phyloP scores from a whole-genome alignment of 371 early-diverging fungal species.

The Mortierella sp. region DNA sequence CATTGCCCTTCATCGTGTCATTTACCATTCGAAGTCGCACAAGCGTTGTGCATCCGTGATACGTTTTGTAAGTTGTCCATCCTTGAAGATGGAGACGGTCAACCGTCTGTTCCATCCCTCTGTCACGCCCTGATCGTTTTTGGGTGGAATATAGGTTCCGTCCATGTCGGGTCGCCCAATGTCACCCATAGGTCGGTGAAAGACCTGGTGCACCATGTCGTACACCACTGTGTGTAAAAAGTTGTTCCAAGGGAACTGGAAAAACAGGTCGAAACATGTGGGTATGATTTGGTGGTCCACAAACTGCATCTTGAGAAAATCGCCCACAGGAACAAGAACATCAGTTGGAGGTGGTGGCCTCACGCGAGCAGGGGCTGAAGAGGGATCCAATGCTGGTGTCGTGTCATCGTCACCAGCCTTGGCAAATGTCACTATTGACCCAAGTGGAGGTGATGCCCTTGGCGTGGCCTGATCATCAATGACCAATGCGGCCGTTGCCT shows the following conservation, averaged over 20 bases:
- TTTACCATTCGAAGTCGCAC: conserved; percentile 70
- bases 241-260: conserved; percentile 92
- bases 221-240: conserved; percentile 94
- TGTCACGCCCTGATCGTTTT: conserved; percentile 17
- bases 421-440: too few relatives aligned
- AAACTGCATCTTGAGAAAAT: conserved; percentile 70
- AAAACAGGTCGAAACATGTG: conserved; percentile 77
- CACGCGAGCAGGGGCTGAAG: background rate
- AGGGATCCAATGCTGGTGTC: background rate
- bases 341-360: too few relatives aligned
- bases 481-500: background rate
- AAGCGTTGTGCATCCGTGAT: conserved; percentile 78
- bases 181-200: conserved; percentile 79
- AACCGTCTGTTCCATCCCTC: conserved; percentile 29
- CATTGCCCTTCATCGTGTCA: too few relatives aligned
- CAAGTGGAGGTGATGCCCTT: conserved; percentile 28
- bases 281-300: conserved; percentile 70
- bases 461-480: conserved; percentile 32
- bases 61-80: conserved; percentile 79
- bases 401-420: too few relatives aligned
- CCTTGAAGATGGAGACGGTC: conserved; percentile 68
- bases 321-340: conserved; percentile 63
- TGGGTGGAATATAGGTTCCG: conserved; percentile 29
- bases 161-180: conserved; percentile 50
- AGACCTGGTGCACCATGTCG: conserved; percentile 93